Conservation (phyloP, 208 protist species). For the Vickermania ingenoplastis region DNA sequence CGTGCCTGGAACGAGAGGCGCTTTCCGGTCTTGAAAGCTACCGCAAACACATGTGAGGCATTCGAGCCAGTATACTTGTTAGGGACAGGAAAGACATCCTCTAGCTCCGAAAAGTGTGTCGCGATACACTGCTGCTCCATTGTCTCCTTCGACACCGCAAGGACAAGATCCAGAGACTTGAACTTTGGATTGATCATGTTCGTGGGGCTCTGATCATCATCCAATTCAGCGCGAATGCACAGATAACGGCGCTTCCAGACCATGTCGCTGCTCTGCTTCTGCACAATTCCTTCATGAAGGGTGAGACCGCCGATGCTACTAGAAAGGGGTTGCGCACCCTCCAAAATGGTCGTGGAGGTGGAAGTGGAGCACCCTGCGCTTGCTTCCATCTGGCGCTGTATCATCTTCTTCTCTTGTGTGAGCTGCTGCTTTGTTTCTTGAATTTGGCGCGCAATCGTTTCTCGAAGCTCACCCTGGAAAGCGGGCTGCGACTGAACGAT, state of each 20-base stretch:
- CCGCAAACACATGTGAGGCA: constrained; percentile 57
- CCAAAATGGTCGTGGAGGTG: constrained; percentile 46
- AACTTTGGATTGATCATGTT: constrained; percentile 47
- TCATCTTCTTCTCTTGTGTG: constrained; percentile 27
- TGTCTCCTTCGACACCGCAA: constrained; percentile 66
- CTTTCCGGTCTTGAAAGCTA: constrained; percentile 70
- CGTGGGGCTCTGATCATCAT: constrained; percentile 30
- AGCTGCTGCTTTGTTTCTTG: constrained; percentile 52
- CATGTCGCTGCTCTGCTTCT: constrained; percentile 72
- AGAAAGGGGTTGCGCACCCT: constrained; percentile 51
- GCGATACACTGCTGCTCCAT: constrained; percentile 74
- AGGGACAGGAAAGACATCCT: constrained; percentile 70
- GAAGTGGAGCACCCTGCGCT: constrained; percentile 30
- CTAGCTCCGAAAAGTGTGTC: constrained; percentile 55
- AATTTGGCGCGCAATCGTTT: constrained; percentile 51
- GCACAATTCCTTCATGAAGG: constrained; percentile 46
- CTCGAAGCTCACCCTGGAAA: constrained; percentile 43
- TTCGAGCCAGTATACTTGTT: constrained; percentile 70
- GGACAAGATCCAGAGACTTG: constrained; percentile 53
- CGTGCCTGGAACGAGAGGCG: constrained; percentile 60
- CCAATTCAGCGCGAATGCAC: constrained; percentile 58
- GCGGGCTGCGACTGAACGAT: constrained; percentile 62
- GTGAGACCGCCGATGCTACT: constrained; percentile 38
- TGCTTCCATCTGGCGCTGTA: constrained; percentile 42
- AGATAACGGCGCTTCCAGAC: constrained; percentile 67